These are phyloP conservation scores for Thermochaetoides thermophila DNA, from an alignment of 495 filamentous ascomycete genomes.

Conservation along the genomic window DNA sequence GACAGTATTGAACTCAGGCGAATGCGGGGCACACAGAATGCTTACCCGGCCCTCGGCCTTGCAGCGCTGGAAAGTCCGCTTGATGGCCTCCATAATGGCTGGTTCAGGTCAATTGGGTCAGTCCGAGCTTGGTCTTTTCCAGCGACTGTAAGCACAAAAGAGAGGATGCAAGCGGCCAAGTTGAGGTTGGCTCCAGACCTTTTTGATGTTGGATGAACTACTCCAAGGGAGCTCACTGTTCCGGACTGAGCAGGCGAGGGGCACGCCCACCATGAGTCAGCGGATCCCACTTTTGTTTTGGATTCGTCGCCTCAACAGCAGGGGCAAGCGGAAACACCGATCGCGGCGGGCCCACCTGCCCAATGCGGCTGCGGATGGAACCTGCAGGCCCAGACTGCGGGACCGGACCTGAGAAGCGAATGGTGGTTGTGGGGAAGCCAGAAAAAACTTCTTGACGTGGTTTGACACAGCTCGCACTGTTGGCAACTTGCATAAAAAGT, in stretches of 20 bases:
- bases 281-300: slow-evolving; percentile 1
- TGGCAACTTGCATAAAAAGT: too few species aligned
- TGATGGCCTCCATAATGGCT: slow-evolving; percentile 55
- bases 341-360: not conserved
- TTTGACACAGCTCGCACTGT: too few species aligned
- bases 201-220: not conserved
- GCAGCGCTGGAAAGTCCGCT: slow-evolving; percentile 75
- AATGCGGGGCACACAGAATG: too few species aligned
- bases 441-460: too few species aligned
- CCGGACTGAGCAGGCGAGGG: not conserved
- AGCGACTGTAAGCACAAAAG: not conserved
- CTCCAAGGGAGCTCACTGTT: not conserved
- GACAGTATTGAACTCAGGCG: too few species aligned
- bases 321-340: not conserved
- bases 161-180: not conserved
- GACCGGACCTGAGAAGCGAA: not conserved
- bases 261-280: slow-evolving; percentile 4
- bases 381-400: not conserved
- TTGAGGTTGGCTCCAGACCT: not conserved
- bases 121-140: not conserved
- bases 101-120: slow-evolving; percentile 6
- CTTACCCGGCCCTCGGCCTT: slow-evolving; percentile 56
- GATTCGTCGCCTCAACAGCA: not conserved
- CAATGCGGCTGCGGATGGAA: not conserved
- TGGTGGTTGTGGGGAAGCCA: too few species aligned